Percentiles rank a stretch among this genome's conserved stretches.
phyloP scores from a whole-genome alignment of 2,329 filamentous ascomycete species.

The Fusarium illudens region DNA sequence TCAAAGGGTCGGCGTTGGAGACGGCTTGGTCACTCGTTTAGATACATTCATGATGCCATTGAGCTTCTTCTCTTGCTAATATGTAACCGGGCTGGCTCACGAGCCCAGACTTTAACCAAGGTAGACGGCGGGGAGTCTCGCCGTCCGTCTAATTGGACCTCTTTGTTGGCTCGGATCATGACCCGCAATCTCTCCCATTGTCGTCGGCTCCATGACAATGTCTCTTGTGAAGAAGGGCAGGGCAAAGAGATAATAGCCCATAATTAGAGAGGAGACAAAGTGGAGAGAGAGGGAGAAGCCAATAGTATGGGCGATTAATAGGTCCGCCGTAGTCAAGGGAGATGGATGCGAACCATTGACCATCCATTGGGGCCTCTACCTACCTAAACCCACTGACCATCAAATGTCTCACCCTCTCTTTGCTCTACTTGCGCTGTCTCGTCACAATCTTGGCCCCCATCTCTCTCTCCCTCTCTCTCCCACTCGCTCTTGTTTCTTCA shows the following conservation, averaged over 20 bases:
- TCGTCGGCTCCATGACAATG: slow-evolving; percentile 15
- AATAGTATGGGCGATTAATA: slow-evolving; percentile 37
- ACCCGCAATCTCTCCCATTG: slow-evolving; percentile 26
- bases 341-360: slow-evolving; percentile 3
- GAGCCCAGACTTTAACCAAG: slow-evolving; percentile 4
- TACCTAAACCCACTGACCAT: not conserved
- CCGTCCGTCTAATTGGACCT: slow-evolving; percentile 27
- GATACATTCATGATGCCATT: slow-evolving; percentile 37
- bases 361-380: slow-evolving; percentile 8
- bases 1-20: slow-evolving; percentile 44
- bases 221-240: slow-evolving; percentile 10
- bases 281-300: slow-evolving; percentile 33
- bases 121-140: slow-evolving; percentile 10
- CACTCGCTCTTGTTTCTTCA: slow-evolving; percentile 20
- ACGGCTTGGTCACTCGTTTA: slow-evolving; percentile 45
- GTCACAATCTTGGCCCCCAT: slow-evolving; percentile 20
- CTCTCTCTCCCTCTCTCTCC: slow-evolving; percentile 8
- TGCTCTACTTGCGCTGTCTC: slow-evolving; percentile 14
- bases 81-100: slow-evolving; percentile 15
- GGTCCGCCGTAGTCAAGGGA: slow-evolving; percentile 27
- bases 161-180: slow-evolving; percentile 5
- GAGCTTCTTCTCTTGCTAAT: slow-evolving; percentile 24
- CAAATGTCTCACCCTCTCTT: slow-evolving; percentile 23
- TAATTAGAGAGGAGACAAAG: not conserved
- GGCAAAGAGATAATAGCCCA: not conserved